These are phyloP conservation scores for Xylaria scruposa DNA, from an alignment of 495 filamentous ascomycete genomes.

Conservation along the genomic window DNA sequence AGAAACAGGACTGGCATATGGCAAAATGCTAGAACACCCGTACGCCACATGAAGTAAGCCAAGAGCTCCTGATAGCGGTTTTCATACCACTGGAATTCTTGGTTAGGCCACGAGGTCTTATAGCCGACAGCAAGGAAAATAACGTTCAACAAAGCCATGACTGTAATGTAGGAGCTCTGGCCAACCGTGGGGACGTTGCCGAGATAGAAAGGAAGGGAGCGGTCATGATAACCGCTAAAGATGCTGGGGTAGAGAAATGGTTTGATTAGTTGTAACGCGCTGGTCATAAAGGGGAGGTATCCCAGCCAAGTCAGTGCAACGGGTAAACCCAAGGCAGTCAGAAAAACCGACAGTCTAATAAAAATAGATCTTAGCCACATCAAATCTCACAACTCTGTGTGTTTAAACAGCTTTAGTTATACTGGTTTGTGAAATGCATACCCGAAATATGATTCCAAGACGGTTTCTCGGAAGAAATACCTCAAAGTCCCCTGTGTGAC, in stretches of 20 bases:
- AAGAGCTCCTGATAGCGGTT: slow-evolving; percentile 9
- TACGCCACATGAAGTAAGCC: slow-evolving; percentile 52
- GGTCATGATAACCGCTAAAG: background rate
- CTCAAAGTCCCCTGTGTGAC: background rate
- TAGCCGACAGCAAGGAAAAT: background rate
- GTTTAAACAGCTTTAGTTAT: background rate
- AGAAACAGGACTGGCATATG: slow-evolving; percentile 57
- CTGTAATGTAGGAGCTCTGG: background rate
- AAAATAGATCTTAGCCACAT: background rate
- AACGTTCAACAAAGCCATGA: background rate
- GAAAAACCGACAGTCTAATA: background rate
- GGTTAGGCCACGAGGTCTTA: background rate
- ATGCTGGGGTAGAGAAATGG: background rate
- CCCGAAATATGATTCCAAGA: background rate
- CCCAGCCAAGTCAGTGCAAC: background rate
- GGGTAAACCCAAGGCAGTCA: background rate
- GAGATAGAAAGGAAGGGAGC: background rate
- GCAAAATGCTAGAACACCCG: slow-evolving; percentile 56
- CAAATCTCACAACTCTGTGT: background rate
- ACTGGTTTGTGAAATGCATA: background rate
- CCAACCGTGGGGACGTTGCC: background rate
- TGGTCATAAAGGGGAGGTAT: background rate
- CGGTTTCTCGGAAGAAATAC: background rate
- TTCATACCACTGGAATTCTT: background rate
- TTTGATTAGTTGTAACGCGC: background rate